These are phyloP conservation scores for Tricholomella constricta DNA, from an alignment of 768 basidiomycete genomes.

Conservation along the genomic window DNA sequence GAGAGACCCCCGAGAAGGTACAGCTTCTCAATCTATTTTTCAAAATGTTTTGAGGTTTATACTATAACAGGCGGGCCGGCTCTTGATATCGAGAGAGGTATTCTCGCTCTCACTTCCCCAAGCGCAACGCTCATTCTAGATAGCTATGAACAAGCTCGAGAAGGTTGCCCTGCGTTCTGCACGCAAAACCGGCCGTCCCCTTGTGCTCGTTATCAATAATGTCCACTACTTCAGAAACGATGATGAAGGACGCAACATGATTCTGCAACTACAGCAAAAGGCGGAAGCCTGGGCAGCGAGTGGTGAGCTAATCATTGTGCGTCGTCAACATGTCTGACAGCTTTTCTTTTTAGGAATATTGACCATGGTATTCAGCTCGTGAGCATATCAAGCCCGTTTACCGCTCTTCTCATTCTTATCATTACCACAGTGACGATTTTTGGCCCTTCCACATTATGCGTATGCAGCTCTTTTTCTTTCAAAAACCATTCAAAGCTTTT, in stretches of 20 bases:
- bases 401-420: conserved; percentile 15
- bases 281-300: conserved; percentile 87
- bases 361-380: conserved; percentile 81
- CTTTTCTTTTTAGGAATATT: conserved; percentile 53
- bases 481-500: not conserved
- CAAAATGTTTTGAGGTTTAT: not conserved
- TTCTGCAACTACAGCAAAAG: conserved; percentile 85
- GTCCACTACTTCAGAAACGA: conserved; percentile 75
- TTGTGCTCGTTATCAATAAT: conserved; percentile 84
- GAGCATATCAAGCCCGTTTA: conserved; percentile 23
- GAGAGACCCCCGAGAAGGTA: conserved; percentile 80
- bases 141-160: conserved; percentile 80
- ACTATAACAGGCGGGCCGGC: conserved; percentile 62
- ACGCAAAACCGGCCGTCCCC: conserved; percentile 57
- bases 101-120: not conserved
- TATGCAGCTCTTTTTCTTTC: conserved; percentile 33
- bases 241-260: conserved; percentile 72
- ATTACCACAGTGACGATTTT: conserved; percentile 69
- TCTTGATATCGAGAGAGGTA: conserved; percentile 81
- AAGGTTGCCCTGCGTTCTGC: conserved; percentile 78
- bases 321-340: conserved; percentile 5
- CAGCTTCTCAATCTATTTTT: not conserved
- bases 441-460: conserved; percentile 76
- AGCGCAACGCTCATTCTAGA: not conserved
- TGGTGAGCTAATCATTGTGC: conserved; percentile 42